Percentiles rank a stretch among this genome's conserved stretches.
Conservation (phyloP, 2,329 filamentous ascomycete genomes). For the Dactylellina haptotyla region DNA sequence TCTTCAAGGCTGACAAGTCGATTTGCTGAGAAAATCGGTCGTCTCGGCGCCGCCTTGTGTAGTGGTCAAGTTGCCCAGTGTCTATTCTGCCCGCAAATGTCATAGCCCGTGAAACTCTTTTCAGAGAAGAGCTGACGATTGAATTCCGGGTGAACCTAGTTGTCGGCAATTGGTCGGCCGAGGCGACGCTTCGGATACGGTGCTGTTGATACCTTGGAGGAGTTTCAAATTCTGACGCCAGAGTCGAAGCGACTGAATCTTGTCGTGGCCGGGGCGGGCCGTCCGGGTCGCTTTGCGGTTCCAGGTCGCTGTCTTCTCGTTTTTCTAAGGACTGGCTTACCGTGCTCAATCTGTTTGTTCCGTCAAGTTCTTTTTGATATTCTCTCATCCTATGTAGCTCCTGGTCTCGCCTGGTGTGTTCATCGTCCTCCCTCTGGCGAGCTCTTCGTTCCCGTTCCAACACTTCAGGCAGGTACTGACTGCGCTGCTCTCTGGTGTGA, state of each 20-base stretch:
- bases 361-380: slow-evolving; percentile 36
- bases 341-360: slow-evolving; percentile 29
- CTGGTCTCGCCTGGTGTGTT: slow-evolving; percentile 31
- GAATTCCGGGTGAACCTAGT: slow-evolving; percentile 46
- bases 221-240: slow-evolving; percentile 38
- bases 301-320: not conserved
- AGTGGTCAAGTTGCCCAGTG: slow-evolving; percentile 28
- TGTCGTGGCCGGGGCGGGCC: slow-evolving; percentile 28
- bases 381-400: slow-evolving; percentile 45
- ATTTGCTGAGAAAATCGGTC: slow-evolving; percentile 16
- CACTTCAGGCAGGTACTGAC: slow-evolving; percentile 51
- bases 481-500: slow-evolving; percentile 52
- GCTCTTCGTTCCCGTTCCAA: slow-evolving; percentile 50
- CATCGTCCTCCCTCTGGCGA: slow-evolving; percentile 50
- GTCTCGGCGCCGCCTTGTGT: slow-evolving; percentile 19
- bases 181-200: slow-evolving; percentile 44
- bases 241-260: slow-evolving; percentile 47
- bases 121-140: slow-evolving; percentile 52
- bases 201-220: slow-evolving; percentile 33
- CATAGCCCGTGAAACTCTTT: slow-evolving; percentile 50
- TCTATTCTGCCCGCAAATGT: slow-evolving; percentile 41
- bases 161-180: slow-evolving; percentile 35
- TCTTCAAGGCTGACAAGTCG: slow-evolving; percentile 33
- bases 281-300: slow-evolving; percentile 10
- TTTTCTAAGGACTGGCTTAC: slow-evolving; percentile 10